These are phyloP conservation scores for Sicyos edulis DNA, from an alignment of 306 rosid species.

Conservation along the genomic window DNA sequence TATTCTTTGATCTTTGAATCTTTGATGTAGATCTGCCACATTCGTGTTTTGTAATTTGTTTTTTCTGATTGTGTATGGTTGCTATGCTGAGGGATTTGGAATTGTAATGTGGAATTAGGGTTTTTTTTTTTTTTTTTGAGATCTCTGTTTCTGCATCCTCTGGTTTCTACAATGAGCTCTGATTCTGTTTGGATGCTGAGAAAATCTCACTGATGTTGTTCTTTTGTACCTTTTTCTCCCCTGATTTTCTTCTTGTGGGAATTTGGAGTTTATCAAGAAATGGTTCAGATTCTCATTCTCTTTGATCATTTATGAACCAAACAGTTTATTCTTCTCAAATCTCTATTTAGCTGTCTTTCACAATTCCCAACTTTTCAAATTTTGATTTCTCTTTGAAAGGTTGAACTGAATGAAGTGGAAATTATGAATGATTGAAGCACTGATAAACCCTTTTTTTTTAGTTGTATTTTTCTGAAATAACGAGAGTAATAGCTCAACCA, in stretches of 20 bases:
- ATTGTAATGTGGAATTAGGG: not conserved
- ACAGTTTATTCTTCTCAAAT: not conserved
- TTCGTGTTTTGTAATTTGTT: not conserved
- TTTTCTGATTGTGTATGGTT: not conserved
- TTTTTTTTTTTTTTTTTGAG: not conserved
- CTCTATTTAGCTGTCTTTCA: too few relatives aligned
- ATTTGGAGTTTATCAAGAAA: not conserved
- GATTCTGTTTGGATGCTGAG: not conserved
- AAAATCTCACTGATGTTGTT: not conserved
- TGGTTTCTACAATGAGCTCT: not conserved
- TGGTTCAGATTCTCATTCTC: not conserved
- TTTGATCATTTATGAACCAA: not conserved
- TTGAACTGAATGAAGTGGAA: not conserved
- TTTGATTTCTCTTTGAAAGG: not conserved
- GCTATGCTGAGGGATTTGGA: not conserved
- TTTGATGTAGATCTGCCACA: slow-evolving; percentile 14
- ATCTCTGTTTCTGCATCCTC: not conserved
- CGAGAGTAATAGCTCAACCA: too few relatives aligned
- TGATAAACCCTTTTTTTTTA: not conserved
- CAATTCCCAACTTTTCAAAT: not conserved
- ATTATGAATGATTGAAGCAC: not conserved
- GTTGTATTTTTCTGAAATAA: not conserved
- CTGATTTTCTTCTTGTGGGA: not conserved
- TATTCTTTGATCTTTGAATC: not conserved
- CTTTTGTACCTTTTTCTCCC: not conserved